Conservation (phyloP, 108 stramenopile genomes). For the Chaetoceros tenuissimus region DNA sequence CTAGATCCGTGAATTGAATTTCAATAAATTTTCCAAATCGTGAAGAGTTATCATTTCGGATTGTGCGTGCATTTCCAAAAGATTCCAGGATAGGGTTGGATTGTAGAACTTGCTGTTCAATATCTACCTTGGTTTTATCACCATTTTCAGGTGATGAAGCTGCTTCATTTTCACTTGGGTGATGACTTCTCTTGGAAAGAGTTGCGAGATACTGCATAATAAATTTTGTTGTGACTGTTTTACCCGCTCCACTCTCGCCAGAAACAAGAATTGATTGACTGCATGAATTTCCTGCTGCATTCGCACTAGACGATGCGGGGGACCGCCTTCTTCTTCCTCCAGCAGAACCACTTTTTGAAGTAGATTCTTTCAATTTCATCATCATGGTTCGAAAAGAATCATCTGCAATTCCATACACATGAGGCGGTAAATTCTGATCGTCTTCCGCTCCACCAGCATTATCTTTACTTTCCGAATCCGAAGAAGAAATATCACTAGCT, state of each 20-base stretch:
- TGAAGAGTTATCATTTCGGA: slow-evolving; percentile 83
- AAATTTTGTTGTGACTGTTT: slow-evolving; percentile 60
- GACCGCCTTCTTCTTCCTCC: neutral
- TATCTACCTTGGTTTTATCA: neutral
- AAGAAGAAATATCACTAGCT: neutral
- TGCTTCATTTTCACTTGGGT: slow-evolving; percentile 9
- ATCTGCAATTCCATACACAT: slow-evolving; percentile 80
- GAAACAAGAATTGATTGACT: slow-evolving; percentile 50
- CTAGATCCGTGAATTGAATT: slow-evolving; percentile 26
- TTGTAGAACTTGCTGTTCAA: slow-evolving; percentile 77
- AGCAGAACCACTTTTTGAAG: neutral
- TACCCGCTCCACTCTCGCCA: slow-evolving; percentile 58
- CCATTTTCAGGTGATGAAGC: slow-evolving; percentile 2
- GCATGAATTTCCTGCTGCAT: neutral
- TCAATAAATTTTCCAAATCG: slow-evolving; percentile 71
- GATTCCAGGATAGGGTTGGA: slow-evolving; percentile 88
- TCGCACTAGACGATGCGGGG: neutral
- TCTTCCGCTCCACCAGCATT: slow-evolving; percentile 3
- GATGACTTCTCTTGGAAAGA: slow-evolving; percentile 24
- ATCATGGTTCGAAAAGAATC: slow-evolving; percentile 65
- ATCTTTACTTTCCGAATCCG: neutral
- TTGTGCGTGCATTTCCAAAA: slow-evolving; percentile 89
- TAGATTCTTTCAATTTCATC: slow-evolving; percentile 29
- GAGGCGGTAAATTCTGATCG: slow-evolving; percentile 50
- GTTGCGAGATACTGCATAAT: slow-evolving; percentile 63